phyloP scores from a whole-genome alignment of 2,329 filamentous ascomycete species.

The Sclerotinia nivalis region DNA sequence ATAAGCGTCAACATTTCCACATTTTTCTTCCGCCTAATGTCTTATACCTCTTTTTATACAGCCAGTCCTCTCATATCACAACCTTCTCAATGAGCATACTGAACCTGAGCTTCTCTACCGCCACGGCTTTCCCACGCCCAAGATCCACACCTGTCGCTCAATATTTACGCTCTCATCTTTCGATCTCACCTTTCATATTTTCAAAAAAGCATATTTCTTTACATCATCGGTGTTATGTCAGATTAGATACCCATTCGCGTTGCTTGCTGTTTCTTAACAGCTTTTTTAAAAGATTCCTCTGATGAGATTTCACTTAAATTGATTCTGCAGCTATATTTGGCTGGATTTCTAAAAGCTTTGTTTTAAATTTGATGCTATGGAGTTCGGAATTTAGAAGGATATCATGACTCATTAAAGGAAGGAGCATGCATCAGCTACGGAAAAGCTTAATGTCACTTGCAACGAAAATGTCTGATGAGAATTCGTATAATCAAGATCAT shows the following conservation, averaged over 20 bases:
- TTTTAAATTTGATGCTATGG: constrained; percentile 30
- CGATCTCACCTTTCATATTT: neutral
- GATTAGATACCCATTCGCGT: neutral
- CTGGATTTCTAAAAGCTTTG: neutral
- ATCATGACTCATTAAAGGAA: neutral
- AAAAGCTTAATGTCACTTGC: neutral
- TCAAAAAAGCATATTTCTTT: neutral
- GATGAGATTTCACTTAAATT: neutral
- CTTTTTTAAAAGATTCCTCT: neutral
- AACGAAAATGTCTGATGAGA: neutral
- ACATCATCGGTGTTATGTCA: neutral
- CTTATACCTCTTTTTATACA: neutral
- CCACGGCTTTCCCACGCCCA: neutral
- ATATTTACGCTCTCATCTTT: neutral
- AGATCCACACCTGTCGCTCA: neutral
- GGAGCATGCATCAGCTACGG: neutral
- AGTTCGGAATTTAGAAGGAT: constrained; percentile 22
- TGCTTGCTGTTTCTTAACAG: neutral
- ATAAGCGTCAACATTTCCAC: neutral
- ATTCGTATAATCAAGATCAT: neutral
- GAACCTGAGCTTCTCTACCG: too few species aligned
- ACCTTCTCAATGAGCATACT: too few species aligned
- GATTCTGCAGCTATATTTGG: neutral
- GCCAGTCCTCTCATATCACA: neutral
- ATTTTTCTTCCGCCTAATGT: too few species aligned